Conservation (phyloP, 2,329 filamentous ascomycete species). For the Verticillium zaregamsianum region DNA sequence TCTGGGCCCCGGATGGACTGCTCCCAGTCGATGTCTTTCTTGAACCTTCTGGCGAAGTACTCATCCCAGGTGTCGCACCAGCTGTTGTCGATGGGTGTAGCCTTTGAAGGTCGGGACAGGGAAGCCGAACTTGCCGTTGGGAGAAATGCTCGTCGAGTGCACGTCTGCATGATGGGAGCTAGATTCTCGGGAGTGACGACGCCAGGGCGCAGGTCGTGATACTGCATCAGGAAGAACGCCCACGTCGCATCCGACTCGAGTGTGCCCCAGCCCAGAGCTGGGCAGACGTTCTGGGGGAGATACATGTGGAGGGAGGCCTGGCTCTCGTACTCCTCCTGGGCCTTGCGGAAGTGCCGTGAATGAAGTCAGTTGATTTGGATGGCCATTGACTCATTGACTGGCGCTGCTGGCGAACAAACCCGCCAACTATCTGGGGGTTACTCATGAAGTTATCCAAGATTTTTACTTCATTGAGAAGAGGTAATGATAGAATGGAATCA, state of each 20-base stretch:
- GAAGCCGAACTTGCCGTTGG: slow-evolving; percentile 33
- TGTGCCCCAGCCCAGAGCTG: slow-evolving; percentile 15
- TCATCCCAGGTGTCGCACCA: slow-evolving; percentile 15
- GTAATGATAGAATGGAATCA: no score
- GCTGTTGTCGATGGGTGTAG: slow-evolving; percentile 8
- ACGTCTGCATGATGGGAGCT: slow-evolving; percentile 16
- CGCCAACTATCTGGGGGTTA: no score
- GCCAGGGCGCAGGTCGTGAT: slow-evolving; percentile 18
- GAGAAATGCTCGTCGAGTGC: slow-evolving; percentile 8
- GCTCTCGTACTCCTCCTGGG: slow-evolving; percentile 16
- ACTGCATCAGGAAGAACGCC: slow-evolving; percentile 11
- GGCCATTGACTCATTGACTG: no score
- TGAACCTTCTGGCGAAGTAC: slow-evolving; percentile 19
- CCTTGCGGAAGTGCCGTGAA: no score
- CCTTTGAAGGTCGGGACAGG: slow-evolving; percentile 25
- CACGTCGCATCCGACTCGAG: slow-evolving; percentile 7
- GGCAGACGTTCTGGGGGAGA: slow-evolving; percentile 15
- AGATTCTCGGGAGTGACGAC: slow-evolving; percentile 17
- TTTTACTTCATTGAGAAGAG: no score
- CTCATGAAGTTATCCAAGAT: no score
- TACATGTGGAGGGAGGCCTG: slow-evolving; percentile 11
- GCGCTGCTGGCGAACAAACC: no score
- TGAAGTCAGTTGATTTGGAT: no score
- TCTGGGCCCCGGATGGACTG: slow-evolving; percentile 19
- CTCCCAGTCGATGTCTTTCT: slow-evolving; percentile 22